Base-by-base conservation (phyloP, 2,329 filamentous ascomycete genomes). In the Penicillium sp. region DNA sequence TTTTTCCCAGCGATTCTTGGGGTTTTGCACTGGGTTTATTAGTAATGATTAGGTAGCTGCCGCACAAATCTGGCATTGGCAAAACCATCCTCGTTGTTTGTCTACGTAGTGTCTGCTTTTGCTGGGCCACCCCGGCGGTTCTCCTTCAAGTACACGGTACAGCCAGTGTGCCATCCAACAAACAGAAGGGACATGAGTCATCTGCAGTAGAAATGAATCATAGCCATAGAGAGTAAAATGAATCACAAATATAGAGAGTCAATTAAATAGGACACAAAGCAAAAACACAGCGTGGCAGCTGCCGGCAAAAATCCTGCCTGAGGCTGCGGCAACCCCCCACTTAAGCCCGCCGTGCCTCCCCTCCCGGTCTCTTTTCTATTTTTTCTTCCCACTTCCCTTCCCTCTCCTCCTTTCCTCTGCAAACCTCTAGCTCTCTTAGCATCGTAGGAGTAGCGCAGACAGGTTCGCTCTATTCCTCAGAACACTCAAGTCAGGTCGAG, bases 371-470 rank as follows among this genome's bases (percentile, higher is more conserved):
- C 38, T 53, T 53, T 57, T 53, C 12, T 35, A 33, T 52, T 52
- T 47, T 23, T 53, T 47, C n/a, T 28, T 38, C 51, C 30, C 42
- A 12, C 21, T 18, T 63, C 64, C 60, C 64, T 61, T 65, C 62
- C n/a, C 28, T 26, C 33, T 64, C 62, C 64, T 63, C 63, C 66
- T 59, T 55, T 63, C 62, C 62, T 63, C 63, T 64, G n/a, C 42
- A 35, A 45, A 30, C 65, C 58, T 64, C 64, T 61, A 62, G 52
- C 56, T 57, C 46, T 53, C 62, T 61, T 64, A 61, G 65, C 64
- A 63, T 65, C 62, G 61, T 63, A 63, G 68, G 70, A 73, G 71
- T 66, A 72, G 68, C 68, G 67, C 69, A 72, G 68, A 72, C 69
- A 72, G 69, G 63, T 66, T 63, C 61, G 66, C 65, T 65, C 66